Evolutionary conservation across 345 rosid genomes (phyloP), one percentile per base, ranked within the genome.

Genomic region (Mangifera indica): DNA sequence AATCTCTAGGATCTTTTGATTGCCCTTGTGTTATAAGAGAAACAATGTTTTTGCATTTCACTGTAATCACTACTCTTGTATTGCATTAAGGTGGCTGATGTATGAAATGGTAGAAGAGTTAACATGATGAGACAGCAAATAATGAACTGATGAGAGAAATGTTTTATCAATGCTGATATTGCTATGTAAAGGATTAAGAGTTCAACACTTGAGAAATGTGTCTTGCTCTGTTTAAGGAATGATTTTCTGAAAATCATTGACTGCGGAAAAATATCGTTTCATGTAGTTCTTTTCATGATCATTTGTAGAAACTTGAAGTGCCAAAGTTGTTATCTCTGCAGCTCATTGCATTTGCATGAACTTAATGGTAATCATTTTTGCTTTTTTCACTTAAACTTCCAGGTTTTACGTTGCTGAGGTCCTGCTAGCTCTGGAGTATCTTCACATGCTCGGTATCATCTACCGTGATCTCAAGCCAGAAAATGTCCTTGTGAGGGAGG

Each of bases 381-480:
- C 21, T 22, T 15, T 29, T 67, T 68, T 67, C 60, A 34, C 65
- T 68, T 45, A 72, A 22, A 65, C 54, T 72, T 75, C 79, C 85
- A 89, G 95, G 74, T 89, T 89, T 76, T 89, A 89, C 69, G 86
- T 86, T 70, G 92, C 95, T 22, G 92, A 89, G 84, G 87, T 87
- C 46, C 72, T 89, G 76, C 74, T 87, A 75, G 89, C 92, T 54
- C 69, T 89, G 63, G 95, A 89, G 69, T 87, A 87, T 74, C 88
- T 89, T 71, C 95, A 89, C 80, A 87, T 87, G 92, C 88, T 89
- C 7, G 95, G 95, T 55, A 83, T 89, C 64, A 81, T 89, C 64
- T 89, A 89, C 75, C 92, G 92, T 0, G 95, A 89, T 75, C 92
- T 89, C 60, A 89, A 89, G 81, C 95, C 95, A 56, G 95, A 87